A percentile compares a stretch with the other conserved stretches of the same genome.
Evolutionary conservation across 257 asterid species (phyloP).

Genomic region (Paraleonurus japonicus): DNA sequence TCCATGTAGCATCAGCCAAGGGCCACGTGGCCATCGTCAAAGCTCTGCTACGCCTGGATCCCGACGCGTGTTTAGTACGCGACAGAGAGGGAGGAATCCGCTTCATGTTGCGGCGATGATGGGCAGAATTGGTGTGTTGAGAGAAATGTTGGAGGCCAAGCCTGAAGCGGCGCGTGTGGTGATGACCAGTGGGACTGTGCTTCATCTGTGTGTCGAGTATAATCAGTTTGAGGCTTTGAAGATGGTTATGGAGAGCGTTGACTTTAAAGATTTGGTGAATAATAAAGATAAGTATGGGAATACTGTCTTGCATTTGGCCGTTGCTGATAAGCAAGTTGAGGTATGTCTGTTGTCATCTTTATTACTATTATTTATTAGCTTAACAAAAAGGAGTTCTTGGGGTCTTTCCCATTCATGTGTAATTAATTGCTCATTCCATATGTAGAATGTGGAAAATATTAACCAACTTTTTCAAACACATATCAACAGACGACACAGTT

Average conservation of each 20-base stretch:
- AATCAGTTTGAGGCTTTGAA: slow-evolving; percentile 36
- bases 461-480: too few relatives aligned
- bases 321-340: slow-evolving; percentile 32
- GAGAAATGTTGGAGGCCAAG: slow-evolving; percentile 20
- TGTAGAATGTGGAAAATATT: too few relatives aligned
- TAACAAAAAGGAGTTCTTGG: too few relatives aligned
- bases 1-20: slow-evolving; percentile 37
- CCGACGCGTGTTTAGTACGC: slow-evolving; percentile 27
- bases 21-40: slow-evolving; percentile 33
- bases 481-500: slow-evolving; percentile 27
- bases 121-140: slow-evolving; percentile 39
- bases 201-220: slow-evolving; percentile 49
- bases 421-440: too few relatives aligned
- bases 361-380: too few relatives aligned
- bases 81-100: slow-evolving; percentile 43
- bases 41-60: slow-evolving; percentile 15
- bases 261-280: slow-evolving; percentile 24
- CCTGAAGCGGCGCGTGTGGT: slow-evolving; percentile 31
- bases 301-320: slow-evolving; percentile 37
- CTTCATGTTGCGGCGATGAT: slow-evolving; percentile 44
- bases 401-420: too few relatives aligned
- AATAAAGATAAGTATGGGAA: slow-evolving; percentile 35
- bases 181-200: slow-evolving; percentile 15
- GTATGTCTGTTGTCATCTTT: not conserved
- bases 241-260: not conserved